Base-by-base conservation (phyloP, 352 stramenopile genomes). In the Phytophthora chlamydospora region DNA sequence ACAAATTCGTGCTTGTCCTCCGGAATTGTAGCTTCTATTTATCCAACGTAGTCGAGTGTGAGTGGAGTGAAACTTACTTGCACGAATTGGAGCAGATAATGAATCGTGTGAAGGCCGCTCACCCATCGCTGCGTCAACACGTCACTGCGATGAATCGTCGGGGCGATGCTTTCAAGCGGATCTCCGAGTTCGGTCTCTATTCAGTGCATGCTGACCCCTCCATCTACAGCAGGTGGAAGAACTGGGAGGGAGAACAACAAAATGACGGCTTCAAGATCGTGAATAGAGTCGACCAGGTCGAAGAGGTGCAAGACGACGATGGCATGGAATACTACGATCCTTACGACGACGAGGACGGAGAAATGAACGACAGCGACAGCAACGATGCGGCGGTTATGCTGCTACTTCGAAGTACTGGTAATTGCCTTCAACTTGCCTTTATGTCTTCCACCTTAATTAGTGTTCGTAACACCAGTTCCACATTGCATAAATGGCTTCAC, bases 381-480 rank as follows among this genome's bases (percentile, higher is more conserved):
- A 24, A 3, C 3, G 21, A 24, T 24, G 3, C 21, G 21, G 21
- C 21, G 21, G n/a, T n/a, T n/a, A n/a, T n/a, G n/a, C n/a, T n/a
- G n/a, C n/a, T n/a, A n/a, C n/a, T n/a, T n/a, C n/a, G n/a, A n/a
- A n/a, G n/a, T n/a, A n/a, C n/a, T n/a, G n/a, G n/a, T n/a, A n/a
- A n/a, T n/a, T n/a, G n/a, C n/a, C 24, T 47, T 58, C 35, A 45
- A 45, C 13, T 45, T 45, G 48, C 6, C 48, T 45, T 42, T 33
- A 41, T 17, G 44, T 51, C 11, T 11, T 7, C 27, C 44, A 51
- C 44, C 4, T 31, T 29, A 51, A 51, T 29, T 34, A 24, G 21
- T 48, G 27, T 39, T 3, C 6, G 6, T 11, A 19, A 36, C 45
- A 33, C 16, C 44, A 38, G 21, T 24, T 24, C 21, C 44, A 38